phyloP scores from a whole-genome alignment of 2,329 filamentous ascomycete genomes.

The Penicillium sp. region DNA sequence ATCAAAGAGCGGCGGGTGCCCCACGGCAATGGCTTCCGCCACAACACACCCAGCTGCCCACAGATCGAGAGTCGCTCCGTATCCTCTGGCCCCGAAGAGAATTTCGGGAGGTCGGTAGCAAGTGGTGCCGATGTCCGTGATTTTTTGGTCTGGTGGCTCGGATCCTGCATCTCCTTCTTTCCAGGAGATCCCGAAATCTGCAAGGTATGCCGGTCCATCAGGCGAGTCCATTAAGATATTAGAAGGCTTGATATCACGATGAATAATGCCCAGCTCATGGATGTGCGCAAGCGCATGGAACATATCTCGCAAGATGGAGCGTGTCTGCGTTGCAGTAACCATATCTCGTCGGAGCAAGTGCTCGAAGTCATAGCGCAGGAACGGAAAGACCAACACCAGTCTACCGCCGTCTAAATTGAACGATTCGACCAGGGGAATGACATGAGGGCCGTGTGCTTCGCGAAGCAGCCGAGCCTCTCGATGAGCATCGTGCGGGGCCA shows the following conservation, averaged over 20 bases:
- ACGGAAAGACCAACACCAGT: constrained; percentile 82
- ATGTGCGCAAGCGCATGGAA: constrained; percentile 69
- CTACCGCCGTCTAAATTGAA: constrained; percentile 68
- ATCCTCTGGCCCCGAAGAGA: constrained; percentile 76
- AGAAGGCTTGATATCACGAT: constrained; percentile 90
- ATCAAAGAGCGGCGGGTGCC: constrained; percentile 69
- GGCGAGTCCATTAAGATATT: constrained; percentile 72
- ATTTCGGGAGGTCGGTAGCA: constrained; percentile 87
- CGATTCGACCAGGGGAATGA: constrained; percentile 68
- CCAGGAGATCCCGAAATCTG: constrained; percentile 94
- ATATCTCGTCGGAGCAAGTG: constrained; percentile 57
- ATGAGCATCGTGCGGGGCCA: constrained; percentile 76
- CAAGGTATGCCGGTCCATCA: constrained; percentile 70
- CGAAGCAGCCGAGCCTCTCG: constrained; percentile 75
- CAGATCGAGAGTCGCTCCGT: constrained; percentile 73
- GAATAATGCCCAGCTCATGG: constrained; percentile 74
- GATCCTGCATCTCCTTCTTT: constrained; percentile 56
- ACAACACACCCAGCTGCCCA: constrained; percentile 86
- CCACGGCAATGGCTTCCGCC: constrained; percentile 64
- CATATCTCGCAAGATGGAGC: constrained; percentile 61
- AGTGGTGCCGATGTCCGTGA: constrained; percentile 90
- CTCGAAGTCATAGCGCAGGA: constrained; percentile 69
- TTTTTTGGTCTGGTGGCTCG: constrained; percentile 67
- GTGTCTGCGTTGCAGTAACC: constrained; percentile 41
- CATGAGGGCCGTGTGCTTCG: constrained; percentile 55